A percentile compares a stretch with the other conserved stretches of the same genome.
Evolutionary conservation across 768 basidiomycete species (phyloP).

Genomic region (Phanerochaete sordida): DNA sequence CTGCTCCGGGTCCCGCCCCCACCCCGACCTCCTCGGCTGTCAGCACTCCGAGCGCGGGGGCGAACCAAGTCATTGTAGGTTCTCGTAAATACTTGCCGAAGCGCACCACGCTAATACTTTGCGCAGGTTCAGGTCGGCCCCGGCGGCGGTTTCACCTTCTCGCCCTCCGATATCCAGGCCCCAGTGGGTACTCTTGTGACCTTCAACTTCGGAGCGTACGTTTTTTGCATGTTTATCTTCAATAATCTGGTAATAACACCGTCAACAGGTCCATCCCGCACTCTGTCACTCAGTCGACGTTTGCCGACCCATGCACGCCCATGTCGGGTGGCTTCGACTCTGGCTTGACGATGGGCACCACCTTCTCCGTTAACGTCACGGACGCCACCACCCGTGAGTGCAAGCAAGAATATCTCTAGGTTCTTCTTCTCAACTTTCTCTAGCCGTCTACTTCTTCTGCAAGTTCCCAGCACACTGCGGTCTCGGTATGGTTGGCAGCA

Average conservation of each 20-base stretch:
- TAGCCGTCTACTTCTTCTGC: constrained; percentile 56
- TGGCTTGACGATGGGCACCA: constrained; percentile 33
- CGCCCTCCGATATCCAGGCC: constrained; percentile 41
- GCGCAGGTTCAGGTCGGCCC: constrained; percentile 41
- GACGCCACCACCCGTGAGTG: constrained; percentile 41
- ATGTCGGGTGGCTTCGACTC: constrained; percentile 52
- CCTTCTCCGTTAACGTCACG: constrained; percentile 44
- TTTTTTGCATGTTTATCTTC: not conserved
- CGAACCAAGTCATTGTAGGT: constrained; percentile 8
- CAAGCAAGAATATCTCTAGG: no score
- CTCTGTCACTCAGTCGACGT: constrained; percentile 25
- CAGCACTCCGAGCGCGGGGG: constrained; percentile 19
- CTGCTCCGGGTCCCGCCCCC: constrained; percentile 19
- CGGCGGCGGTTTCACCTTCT: constrained; percentile 33
- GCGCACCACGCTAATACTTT: no score
- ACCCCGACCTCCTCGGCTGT: constrained; percentile 24
- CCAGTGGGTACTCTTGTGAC: constrained; percentile 42
- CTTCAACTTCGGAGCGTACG: constrained; percentile 45
- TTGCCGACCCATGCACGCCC: constrained; percentile 28
- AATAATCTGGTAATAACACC: not conserved
- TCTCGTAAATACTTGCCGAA: no score
- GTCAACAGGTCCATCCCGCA: constrained; percentile 8
- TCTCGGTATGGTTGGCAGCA: constrained; percentile 43
- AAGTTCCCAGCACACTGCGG: constrained; percentile 45
- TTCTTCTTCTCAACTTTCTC: not conserved